A percentile compares a stretch with the other conserved stretches of the same genome.
These are phyloP conservation scores for Phylloporus gajari DNA, from an alignment of 1,284 basidiomycete species.

Conservation along the genomic window DNA sequence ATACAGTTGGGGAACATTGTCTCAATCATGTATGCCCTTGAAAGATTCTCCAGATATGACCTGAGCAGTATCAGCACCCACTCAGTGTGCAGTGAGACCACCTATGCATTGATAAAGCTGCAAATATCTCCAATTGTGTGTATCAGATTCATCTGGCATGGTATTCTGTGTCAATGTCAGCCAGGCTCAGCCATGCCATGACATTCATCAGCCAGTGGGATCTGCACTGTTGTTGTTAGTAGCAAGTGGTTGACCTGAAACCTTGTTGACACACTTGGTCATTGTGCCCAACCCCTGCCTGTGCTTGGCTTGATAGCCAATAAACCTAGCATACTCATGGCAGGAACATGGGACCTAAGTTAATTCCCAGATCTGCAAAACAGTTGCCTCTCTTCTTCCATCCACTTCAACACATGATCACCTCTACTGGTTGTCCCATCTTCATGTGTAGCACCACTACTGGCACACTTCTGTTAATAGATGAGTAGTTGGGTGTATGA, in stretches of 20 bases:
- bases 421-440: slow-evolving; percentile 86
- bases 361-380: slow-evolving; percentile 87
- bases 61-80: slow-evolving; percentile 50
- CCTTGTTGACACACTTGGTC: slow-evolving; percentile 58
- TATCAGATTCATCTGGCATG: slow-evolving; percentile 89
- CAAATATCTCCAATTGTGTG: slow-evolving; percentile 91
- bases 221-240: slow-evolving; percentile 92
- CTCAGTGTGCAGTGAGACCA: slow-evolving; percentile 34
- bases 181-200: neutral
- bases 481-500: slow-evolving; percentile 8
- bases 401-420: slow-evolving; percentile 83
- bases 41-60: slow-evolving; percentile 75
- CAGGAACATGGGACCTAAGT: slow-evolving; percentile 76
- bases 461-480: slow-evolving; percentile 73
- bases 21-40: slow-evolving; percentile 77
- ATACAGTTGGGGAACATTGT: slow-evolving; percentile 88
- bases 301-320: slow-evolving; percentile 52
- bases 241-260: slow-evolving; percentile 86
- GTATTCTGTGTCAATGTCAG: slow-evolving; percentile 64
- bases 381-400: slow-evolving; percentile 63
- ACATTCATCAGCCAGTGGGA: slow-evolving; percentile 82
- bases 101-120: slow-evolving; percentile 90
- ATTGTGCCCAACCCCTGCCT: slow-evolving; percentile 35
- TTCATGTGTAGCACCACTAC: slow-evolving; percentile 80
- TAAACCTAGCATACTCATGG: slow-evolving; percentile 64